A percentile compares a stretch with the other conserved stretches of the same genome.
Evolutionary conservation across 768 basidiomycete genomes (phyloP).

Genomic region (Boletellus sp.): DNA sequence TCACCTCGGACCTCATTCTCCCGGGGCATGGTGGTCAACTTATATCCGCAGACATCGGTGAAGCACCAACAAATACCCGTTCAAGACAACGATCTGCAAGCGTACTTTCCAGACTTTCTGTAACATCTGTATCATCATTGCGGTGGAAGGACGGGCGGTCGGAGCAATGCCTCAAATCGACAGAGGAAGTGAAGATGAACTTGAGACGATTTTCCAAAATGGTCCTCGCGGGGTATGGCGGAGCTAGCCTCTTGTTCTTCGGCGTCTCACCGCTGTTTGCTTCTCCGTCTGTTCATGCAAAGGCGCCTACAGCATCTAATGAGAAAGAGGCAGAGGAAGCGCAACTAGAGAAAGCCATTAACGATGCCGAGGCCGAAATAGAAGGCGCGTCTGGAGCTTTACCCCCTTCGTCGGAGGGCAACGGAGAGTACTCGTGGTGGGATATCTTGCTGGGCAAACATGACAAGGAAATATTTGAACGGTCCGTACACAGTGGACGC

Average conservation of each 20-base stretch:
- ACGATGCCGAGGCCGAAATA: constrained; percentile 66
- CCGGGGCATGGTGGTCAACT: constrained; percentile 68
- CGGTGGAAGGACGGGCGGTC: constrained; percentile 22
- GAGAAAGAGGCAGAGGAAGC: constrained; percentile 57
- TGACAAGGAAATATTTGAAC: constrained; percentile 79
- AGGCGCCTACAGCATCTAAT: constrained; percentile 27
- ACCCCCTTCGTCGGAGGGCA: constrained; percentile 21
- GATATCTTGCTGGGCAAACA: constrained; percentile 75
- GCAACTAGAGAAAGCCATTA: constrained; percentile 60
- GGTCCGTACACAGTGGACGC: constrained; percentile 39
- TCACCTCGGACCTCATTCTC: constrained; percentile 70
- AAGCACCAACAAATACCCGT: constrained; percentile 37
- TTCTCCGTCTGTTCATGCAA: constrained; percentile 21
- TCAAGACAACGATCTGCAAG: constrained; percentile 31
- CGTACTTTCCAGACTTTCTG: constrained; percentile 23
- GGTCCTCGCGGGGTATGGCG: constrained; percentile 82
- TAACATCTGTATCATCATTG: constrained; percentile 26
- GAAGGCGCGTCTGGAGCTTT: constrained; percentile 37
- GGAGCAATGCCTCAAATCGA: constrained; percentile 31
- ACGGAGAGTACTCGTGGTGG: constrained; percentile 72
- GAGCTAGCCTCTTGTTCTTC: constrained; percentile 77
- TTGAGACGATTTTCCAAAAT: constrained; percentile 79
- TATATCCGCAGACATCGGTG: constrained; percentile 79
- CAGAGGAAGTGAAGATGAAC: constrained; percentile 57
- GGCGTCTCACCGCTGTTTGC: constrained; percentile 48